phyloP scores from a whole-genome alignment of 257 asterid species.

The Fraxinus excelsior region DNA sequence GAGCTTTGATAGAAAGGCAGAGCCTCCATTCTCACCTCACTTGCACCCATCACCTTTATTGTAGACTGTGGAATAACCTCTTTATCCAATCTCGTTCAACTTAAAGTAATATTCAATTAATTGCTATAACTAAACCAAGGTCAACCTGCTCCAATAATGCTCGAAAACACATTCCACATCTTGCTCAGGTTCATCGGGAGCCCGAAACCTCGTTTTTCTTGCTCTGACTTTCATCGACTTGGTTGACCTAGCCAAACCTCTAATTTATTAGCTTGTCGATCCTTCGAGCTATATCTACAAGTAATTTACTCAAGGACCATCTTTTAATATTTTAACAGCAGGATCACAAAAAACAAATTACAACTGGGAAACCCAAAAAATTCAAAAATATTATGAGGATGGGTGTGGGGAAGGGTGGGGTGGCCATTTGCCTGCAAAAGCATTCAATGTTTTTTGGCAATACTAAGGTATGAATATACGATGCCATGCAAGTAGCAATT shows the following conservation, averaged over 20 bases:
- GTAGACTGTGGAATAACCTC: neutral
- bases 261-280: no score
- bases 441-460: conserved; percentile 58
- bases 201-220: no score
- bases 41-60: no score
- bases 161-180: neutral
- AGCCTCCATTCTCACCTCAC: neutral
- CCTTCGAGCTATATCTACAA: no score
- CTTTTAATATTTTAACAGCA: neutral
- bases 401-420: conserved; percentile 28
- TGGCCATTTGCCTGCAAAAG: conserved; percentile 39
- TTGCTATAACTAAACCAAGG: no score
- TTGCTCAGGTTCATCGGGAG: no score
- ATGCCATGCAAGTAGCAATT: conserved; percentile 26
- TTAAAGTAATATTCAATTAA: no score
- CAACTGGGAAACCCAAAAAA: neutral
- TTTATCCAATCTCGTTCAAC: neutral
- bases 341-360: neutral
- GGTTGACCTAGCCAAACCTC: neutral
- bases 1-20: neutral
- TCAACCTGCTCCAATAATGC: no score
- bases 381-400: neutral
- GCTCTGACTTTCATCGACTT: neutral
- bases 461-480: conserved; percentile 24
- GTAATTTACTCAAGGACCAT: neutral